Base-by-base conservation (phyloP, 305 asterid species). In the Fraxinus floribunda region DNA sequence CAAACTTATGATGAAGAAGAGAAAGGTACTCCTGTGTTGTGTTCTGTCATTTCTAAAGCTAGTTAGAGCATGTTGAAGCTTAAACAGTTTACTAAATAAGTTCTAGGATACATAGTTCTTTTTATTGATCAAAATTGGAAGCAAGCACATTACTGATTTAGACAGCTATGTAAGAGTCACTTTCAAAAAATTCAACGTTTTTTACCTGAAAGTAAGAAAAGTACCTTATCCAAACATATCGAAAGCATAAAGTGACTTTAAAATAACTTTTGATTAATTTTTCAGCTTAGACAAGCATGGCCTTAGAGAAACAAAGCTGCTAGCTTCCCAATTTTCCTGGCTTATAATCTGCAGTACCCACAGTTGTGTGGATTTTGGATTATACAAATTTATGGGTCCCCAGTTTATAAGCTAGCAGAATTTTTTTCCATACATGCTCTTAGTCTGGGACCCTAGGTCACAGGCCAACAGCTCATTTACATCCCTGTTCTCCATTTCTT, bases 1-100 rank as follows among this genome's bases (percentile, higher is more conserved):
- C 55, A 94, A 95, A 86, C 52, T 96, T 73, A 94, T 96, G 99
- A 92, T 93, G 98, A 95, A 88, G 90, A 95, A 95, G 94, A 95
- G 80, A 91, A 94, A 94, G 98, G 98, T 95, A 91, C 36, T 66
- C 75, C 38, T 1, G 36, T 20, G 16, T 52, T 15, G 20, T 32
- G 38, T 68, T 29, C 38, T 68, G 71, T 29, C 9, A 68, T 68
- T 5, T 68, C 9, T 30, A 68, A 29, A 6, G 39, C 75, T 68
- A 68, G 39, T 68, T 30, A 26, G 75, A 68, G n/a, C 75, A 9
- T 68, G 9, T 29, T 68, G 11, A 68, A 68, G 20, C 32, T 29
- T 68, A 68, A 68, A 68, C 75, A 68, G 75, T 68, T 68, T 3
- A 10, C 20, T 68, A 68, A 60, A 26, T 7, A 20, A 13, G 36